These are phyloP conservation scores for Tolypocladium tropicale DNA, from an alignment of 2,329 filamentous ascomycete genomes.

Conservation along the genomic window DNA sequence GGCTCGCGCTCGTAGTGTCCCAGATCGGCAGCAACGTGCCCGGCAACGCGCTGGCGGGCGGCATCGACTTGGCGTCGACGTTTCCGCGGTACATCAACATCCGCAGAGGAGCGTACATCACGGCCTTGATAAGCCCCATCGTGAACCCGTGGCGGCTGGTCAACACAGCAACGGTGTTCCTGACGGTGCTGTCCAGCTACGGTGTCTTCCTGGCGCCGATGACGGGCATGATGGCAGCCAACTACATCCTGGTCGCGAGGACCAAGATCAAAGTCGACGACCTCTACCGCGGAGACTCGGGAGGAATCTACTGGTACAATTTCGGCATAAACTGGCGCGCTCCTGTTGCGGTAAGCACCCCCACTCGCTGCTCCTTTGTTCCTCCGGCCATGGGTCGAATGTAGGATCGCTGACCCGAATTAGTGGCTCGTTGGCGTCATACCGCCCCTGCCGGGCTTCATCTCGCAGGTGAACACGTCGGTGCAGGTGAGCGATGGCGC, in stretches of 20 bases:
- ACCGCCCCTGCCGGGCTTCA: conserved; percentile 31
- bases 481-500: conserved; percentile 23
- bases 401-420: neutral
- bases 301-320: conserved; percentile 29
- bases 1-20: conserved; percentile 22
- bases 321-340: conserved; percentile 30
- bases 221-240: conserved; percentile 28
- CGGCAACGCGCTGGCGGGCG: conserved; percentile 25
- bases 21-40: conserved; percentile 27
- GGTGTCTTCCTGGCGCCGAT: conserved; percentile 27
- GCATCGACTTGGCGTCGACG: conserved; percentile 27
- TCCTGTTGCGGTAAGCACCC: conserved; percentile 22
- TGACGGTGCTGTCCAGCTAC: conserved; percentile 25
- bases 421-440: conserved; percentile 29
- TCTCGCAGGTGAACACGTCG: conserved; percentile 25
- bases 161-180: conserved; percentile 23
- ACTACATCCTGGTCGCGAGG: conserved; percentile 21
- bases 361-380: neutral
- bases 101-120: conserved; percentile 25
- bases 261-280: conserved; percentile 25
- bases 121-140: conserved; percentile 21
- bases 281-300: conserved; percentile 18
- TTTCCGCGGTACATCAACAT: conserved; percentile 28
- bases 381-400: too few species aligned
- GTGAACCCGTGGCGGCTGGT: conserved; percentile 29